These are phyloP conservation scores for Parascedosporium putredinis DNA, from an alignment of 2,329 filamentous ascomycete species.

Conservation along the genomic window DNA sequence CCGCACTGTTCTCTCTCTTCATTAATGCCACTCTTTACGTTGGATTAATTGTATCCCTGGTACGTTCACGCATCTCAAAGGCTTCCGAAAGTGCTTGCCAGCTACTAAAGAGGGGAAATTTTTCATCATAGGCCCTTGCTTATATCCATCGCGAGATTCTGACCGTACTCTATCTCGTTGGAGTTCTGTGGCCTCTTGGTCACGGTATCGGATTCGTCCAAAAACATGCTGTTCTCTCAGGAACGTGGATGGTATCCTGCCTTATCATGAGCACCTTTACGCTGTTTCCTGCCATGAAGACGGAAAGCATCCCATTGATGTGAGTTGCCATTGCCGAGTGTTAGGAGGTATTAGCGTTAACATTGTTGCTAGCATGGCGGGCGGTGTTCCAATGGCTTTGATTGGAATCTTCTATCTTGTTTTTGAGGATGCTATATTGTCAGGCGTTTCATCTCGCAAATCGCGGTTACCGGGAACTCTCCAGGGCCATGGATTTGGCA, in stretches of 20 bases:
- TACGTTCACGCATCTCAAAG: slow-evolving; percentile 19
- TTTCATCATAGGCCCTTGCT: slow-evolving; percentile 75
- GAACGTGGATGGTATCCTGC: slow-evolving; percentile 69
- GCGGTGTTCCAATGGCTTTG: slow-evolving; percentile 66
- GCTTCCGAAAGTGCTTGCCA: too few relatives aligned
- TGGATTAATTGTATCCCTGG: slow-evolving; percentile 67
- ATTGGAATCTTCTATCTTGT: slow-evolving; percentile 69
- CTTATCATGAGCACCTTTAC: slow-evolving; percentile 84
- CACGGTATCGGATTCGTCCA: slow-evolving; percentile 66
- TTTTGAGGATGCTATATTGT: slow-evolving; percentile 57
- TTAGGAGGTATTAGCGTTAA: slow-evolving; percentile 65
- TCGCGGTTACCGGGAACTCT: slow-evolving; percentile 12
- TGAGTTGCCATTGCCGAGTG: slow-evolving; percentile 65
- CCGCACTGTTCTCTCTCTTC: slow-evolving; percentile 46
- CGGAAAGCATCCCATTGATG: slow-evolving; percentile 67
- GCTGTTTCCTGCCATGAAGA: slow-evolving; percentile 74
- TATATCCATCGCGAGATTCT: slow-evolving; percentile 88
- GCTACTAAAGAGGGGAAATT: too few relatives aligned
- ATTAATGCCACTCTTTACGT: slow-evolving; percentile 60
- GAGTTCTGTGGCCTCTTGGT: slow-evolving; percentile 64
- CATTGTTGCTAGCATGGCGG: slow-evolving; percentile 49
- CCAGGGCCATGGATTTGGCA: slow-evolving; percentile 30
- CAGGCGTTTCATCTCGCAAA: slow-evolving; percentile 28
- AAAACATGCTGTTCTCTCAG: slow-evolving; percentile 51
- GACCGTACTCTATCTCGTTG: slow-evolving; percentile 67